Evolutionary conservation across 192 early-diverging fungal genomes (phyloP).

Genomic region (Phlyctochytrium arcticum): DNA sequence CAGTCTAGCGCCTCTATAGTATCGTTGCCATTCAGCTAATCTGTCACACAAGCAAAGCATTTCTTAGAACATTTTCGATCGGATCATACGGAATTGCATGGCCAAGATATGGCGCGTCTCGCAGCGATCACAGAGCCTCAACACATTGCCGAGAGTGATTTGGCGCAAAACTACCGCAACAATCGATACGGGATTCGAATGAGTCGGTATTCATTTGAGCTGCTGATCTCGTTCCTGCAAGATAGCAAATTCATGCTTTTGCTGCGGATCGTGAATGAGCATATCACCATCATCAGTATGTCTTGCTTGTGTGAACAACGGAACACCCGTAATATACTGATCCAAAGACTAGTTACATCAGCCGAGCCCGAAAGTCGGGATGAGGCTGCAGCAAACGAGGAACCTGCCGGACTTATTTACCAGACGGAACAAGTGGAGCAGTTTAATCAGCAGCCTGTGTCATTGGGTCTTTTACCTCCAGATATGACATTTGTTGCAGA

Average conservation of each 20-base stretch:
- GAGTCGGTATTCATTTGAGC: constrained; percentile 81
- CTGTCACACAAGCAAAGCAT: constrained; percentile 47
- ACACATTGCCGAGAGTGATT: constrained; percentile 76
- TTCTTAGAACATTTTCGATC: constrained; percentile 73
- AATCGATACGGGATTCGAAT: constrained; percentile 85
- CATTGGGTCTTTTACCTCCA: constrained; percentile 67
- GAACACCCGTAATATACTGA: neutral
- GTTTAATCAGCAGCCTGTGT: constrained; percentile 77
- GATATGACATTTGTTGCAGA: constrained; percentile 75
- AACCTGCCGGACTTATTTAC: constrained; percentile 18
- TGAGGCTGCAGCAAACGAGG: constrained; percentile 10
- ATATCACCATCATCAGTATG: constrained; percentile 67
- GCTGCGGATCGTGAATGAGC: constrained; percentile 87
- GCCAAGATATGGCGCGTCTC: constrained; percentile 66
- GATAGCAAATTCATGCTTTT: constrained; percentile 87
- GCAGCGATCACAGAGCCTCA: constrained; percentile 63
- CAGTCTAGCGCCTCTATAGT: neutral
- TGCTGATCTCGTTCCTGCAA: constrained; percentile 87
- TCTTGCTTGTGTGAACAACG: neutral
- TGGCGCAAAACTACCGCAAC: constrained; percentile 71
- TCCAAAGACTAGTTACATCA: neutral
- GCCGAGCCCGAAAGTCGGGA: constrained; percentile 1
- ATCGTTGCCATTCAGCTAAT: neutral
- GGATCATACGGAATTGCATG: constrained; percentile 77
- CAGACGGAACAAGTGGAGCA: constrained; percentile 49